These are phyloP conservation scores for Liquidambar formosana DNA, from an alignment of 164 flowering plant species.

Conservation along the genomic window DNA sequence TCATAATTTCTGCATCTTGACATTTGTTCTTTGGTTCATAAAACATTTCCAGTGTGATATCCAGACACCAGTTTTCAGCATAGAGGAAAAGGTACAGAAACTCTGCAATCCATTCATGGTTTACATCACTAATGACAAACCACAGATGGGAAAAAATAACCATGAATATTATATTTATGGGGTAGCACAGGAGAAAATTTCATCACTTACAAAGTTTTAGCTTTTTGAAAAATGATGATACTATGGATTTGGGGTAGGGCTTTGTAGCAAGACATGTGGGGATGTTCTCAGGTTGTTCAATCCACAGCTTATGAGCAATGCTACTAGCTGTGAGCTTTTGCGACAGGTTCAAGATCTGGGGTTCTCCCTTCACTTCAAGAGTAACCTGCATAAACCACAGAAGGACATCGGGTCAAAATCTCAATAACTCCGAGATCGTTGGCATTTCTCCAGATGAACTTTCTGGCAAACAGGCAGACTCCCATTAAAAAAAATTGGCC, in stretches of 20 bases:
- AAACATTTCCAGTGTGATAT: conserved; percentile 13
- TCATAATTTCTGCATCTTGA: too few species aligned
- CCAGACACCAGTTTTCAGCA: conserved; percentile 23
- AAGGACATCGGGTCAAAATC: not conserved
- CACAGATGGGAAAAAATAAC: too few species aligned
- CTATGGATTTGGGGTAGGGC: conserved; percentile 76
- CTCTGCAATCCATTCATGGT: not conserved
- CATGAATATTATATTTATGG: too few species aligned
- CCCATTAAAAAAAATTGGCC: too few species aligned
- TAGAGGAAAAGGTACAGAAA: not conserved
- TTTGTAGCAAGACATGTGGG: conserved; percentile 95
- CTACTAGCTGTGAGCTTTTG: conserved; percentile 70
- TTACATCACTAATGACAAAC: too few species aligned
- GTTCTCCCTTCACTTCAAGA: conserved; percentile 91
- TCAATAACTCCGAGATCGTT: not conserved
- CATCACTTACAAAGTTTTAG: conserved; percentile 72
- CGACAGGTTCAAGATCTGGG: conserved; percentile 72
- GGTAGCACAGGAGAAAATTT: not conserved
- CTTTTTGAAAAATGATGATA: conserved; percentile 60
- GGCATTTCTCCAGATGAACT: too few species aligned
- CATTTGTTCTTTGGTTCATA: too few species aligned
- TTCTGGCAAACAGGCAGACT: too few species aligned
- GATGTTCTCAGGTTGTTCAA: conserved; percentile 90
- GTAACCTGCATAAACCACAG: conserved; percentile 61
- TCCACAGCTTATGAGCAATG: conserved; percentile 84